These are phyloP conservation scores for Neonectria coccinea DNA, from an alignment of 2,329 filamentous ascomycete species.

Conservation along the genomic window DNA sequence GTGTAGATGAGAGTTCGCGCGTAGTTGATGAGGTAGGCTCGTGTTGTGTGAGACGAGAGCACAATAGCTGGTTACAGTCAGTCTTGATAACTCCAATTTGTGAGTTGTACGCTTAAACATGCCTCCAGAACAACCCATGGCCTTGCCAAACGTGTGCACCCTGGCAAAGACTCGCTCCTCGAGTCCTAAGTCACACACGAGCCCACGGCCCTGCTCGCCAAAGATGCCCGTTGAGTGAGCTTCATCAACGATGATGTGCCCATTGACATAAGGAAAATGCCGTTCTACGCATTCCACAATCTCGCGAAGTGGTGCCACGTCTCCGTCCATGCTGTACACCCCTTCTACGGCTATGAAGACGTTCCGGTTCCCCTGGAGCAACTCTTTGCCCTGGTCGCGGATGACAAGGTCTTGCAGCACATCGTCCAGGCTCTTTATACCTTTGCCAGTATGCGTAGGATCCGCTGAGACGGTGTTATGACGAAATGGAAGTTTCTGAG, in stretches of 20 bases:
- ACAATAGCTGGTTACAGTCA: constrained; percentile 58
- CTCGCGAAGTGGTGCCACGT: constrained; percentile 72
- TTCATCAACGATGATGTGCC: constrained; percentile 74
- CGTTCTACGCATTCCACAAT: constrained; percentile 69
- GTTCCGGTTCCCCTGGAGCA: constrained; percentile 57
- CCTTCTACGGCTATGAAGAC: constrained; percentile 78
- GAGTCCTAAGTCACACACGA: constrained; percentile 68
- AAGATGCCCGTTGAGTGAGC: constrained; percentile 74
- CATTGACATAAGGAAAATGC: constrained; percentile 68
- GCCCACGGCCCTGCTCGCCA: constrained; percentile 65
- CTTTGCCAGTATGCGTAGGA: not conserved
- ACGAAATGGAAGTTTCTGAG: constrained; percentile 60
- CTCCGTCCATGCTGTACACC: constrained; percentile 88
- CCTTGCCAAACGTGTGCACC: constrained; percentile 76
- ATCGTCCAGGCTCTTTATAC: constrained; percentile 40
- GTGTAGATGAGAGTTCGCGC: constrained; percentile 81
- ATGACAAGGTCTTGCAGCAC: constrained; percentile 49
- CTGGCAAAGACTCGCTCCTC: constrained; percentile 68
- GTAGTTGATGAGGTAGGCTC: constrained; percentile 79
- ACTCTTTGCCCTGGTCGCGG: constrained; percentile 45
- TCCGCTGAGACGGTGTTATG: constrained; percentile 60
- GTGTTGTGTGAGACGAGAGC: constrained; percentile 69
- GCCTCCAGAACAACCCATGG: constrained; percentile 77
- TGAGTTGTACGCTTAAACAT: constrained; percentile 43
- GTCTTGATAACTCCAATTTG: not conserved